phyloP scores from a whole-genome alignment of 352 stramenopile genomes.

The Phytopythium cucurbitacearum region DNA sequence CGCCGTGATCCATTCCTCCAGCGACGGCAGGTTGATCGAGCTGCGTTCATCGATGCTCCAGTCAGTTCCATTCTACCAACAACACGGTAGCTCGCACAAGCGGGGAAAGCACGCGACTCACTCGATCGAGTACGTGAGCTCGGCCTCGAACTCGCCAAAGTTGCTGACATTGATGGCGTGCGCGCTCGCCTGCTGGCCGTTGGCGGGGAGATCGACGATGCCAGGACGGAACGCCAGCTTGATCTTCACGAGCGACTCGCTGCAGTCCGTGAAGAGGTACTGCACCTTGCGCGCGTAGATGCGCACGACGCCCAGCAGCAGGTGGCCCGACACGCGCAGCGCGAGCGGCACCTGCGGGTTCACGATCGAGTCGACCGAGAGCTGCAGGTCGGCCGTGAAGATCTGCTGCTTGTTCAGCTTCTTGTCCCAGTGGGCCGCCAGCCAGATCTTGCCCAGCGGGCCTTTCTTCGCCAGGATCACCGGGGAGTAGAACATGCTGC shows the following conservation, averaged over 20 bases:
- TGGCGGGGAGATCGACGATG: constrained; percentile 69
- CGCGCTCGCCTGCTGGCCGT: constrained; percentile 56
- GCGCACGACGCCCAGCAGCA: constrained; percentile 97
- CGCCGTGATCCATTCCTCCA: constrained; percentile 80
- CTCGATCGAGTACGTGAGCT: constrained; percentile 85
- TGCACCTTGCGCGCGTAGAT: constrained; percentile 98
- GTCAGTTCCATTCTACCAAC: too few relatives aligned
- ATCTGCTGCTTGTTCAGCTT: constrained; percentile 99
- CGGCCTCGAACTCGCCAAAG: constrained; percentile 83
- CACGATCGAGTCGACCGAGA: constrained; percentile 95
- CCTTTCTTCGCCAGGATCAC: constrained; percentile 99
- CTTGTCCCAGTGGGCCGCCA: constrained; percentile 99
- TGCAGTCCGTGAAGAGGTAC: constrained; percentile 98
- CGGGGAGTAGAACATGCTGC: constrained; percentile 98
- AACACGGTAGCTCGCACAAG: background rate
- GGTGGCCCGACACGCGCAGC: constrained; percentile 95
- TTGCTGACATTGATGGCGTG: constrained; percentile 82
- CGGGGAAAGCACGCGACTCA: constrained; percentile 25
- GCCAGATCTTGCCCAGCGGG: constrained; percentile 98
- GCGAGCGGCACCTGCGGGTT: constrained; percentile 96
- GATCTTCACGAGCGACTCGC: constrained; percentile 98
- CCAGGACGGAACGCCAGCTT: constrained; percentile 94
- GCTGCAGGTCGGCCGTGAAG: constrained; percentile 96
- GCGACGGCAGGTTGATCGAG: constrained; percentile 48
- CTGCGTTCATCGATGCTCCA: constrained; percentile 16